Evolutionary conservation across 1,284 basidiomycete genomes (phyloP), one percentile per base, ranked within the genome.

Genomic region (Microbotryum lychnidis-dioicae): DNA sequence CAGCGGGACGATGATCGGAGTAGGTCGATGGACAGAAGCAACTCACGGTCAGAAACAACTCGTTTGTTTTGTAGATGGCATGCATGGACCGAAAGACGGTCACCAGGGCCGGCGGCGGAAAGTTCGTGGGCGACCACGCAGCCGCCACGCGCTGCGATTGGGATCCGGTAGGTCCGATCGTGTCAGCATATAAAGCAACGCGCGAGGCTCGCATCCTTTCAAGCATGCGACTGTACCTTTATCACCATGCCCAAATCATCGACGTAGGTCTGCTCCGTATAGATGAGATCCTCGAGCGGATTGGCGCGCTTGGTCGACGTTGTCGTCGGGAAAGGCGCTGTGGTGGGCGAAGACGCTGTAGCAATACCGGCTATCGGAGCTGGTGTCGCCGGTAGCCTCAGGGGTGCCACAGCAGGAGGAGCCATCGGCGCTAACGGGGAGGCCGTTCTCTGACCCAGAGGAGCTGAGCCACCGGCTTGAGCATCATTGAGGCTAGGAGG

Each of bases 41-140:
- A 72, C 87, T 72, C 70, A 92, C 90, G 49, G 80, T 78, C 58
- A 87, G 82, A 69, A 98, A 82, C 1, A 81, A 77, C 62, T 91
- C 84, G 76, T 96, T 97, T 47, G 89, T 87, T 73, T 92, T 89
- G 78, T 93, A 97, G 25, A 97, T 84, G 25, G 82, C 82, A 76
- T 98, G 94, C 54, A 97, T 83, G 71, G 87, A 86, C 67, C 94
- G 82, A 76, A 98, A 98, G 89, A 98, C 93, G 58, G 81, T 78
- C 75, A 98, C 94, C 46, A 98, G 82, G 71, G 91, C 87, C 16
- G 83, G 83, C 2, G 94, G 96, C 20, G 96, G 94, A 50, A 98
- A 85, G 75, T 97, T 96, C 52, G 85, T 84, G 48, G 91, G 81
- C 16, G 92, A 97, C 94, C 94, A 98, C 58, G 96, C 96, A 29